Evolutionary conservation across 1,139 yeast species (phyloP), one percentile per base, ranked within the genome.

Genomic region (Protomyces gravidus): DNA sequence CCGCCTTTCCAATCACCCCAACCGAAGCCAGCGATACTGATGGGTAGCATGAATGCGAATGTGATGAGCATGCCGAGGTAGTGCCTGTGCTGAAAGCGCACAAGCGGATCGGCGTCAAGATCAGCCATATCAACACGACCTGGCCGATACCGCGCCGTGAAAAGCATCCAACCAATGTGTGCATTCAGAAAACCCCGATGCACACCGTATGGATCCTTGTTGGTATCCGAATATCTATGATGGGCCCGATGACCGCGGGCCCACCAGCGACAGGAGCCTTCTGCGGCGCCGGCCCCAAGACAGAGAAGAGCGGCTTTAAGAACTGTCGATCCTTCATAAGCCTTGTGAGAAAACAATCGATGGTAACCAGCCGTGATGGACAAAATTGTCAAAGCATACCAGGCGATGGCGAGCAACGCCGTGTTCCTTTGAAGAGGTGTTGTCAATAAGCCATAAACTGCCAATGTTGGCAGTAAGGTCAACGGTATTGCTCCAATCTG

Each of bases 181-280:
- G 95, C 84, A 76, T 80, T 90, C 92, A 95, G 88, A 76, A 92
- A 86, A 27, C 98, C 98, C 68, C 82, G 81, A 77, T 95, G 84
- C 52, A 97, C 98, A 71, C 90, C 96, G 74, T 92, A 92, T 59
- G 98, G 98, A 73, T 92, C 98, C 79, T 96, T 85, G 65, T 83
- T 79, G 51, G 98, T 92, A 75, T 92, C 98, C 11, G 97, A 90
- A 78, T 86, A 92, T 75, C 98, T 82, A 78, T 92, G 98, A 76
- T 92, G 98, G 65, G 94, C 82, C 78, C 98, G 84, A 77, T 92
- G 98, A 60, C 94, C 86, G 72, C 92, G 96, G 59, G 94, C 84
- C 98, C 98, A 92, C 98, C 98, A 92, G 76, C 92, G 89, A 73
- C 90, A 85, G 52, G 97, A 89, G 66, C 98, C 98, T 75, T 92